These are phyloP conservation scores for Fusarium tupiense DNA, from an alignment of 2,329 filamentous ascomycete genomes.

Conservation along the genomic window DNA sequence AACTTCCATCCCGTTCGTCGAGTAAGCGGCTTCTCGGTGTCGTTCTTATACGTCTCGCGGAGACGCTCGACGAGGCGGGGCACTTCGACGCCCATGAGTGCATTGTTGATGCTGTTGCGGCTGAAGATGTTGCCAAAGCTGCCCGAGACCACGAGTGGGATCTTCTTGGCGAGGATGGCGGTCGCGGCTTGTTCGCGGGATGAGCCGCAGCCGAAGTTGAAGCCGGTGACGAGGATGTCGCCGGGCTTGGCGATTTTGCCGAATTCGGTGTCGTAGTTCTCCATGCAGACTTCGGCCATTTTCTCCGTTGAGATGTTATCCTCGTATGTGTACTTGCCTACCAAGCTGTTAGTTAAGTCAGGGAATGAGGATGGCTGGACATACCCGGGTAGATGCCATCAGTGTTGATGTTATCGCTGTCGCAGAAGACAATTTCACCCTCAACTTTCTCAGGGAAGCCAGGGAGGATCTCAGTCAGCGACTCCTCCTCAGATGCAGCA, in stretches of 20 bases:
- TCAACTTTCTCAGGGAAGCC: slow-evolving; percentile 86
- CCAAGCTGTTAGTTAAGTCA: neutral
- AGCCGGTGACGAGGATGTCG: slow-evolving; percentile 87
- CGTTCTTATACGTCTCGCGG: slow-evolving; percentile 65
- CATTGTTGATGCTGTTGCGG: slow-evolving; percentile 83
- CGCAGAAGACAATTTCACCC: slow-evolving; percentile 83
- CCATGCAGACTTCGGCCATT: slow-evolving; percentile 93
- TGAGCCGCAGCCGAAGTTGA: slow-evolving; percentile 87
- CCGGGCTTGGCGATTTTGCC: slow-evolving; percentile 67
- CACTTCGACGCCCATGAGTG: slow-evolving; percentile 76
- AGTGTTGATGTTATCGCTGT: slow-evolving; percentile 72
- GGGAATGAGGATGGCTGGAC: slow-evolving; percentile 42
- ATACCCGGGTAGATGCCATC: slow-evolving; percentile 91
- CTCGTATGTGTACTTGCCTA: slow-evolving; percentile 88
- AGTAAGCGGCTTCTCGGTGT: slow-evolving; percentile 66
- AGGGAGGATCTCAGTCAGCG: slow-evolving; percentile 76
- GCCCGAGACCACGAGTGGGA: slow-evolving; percentile 81
- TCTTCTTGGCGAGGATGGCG: slow-evolving; percentile 81
- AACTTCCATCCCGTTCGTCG: slow-evolving; percentile 85
- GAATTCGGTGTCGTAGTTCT: slow-evolving; percentile 88
- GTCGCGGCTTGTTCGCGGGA: slow-evolving; percentile 84
- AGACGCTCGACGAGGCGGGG: slow-evolving; percentile 72
- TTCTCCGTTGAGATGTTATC: slow-evolving; percentile 78
- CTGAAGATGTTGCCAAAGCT: slow-evolving; percentile 88
- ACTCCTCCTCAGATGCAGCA: slow-evolving; percentile 46